Evolutionary conservation across 768 basidiomycete genomes (phyloP), one percentile per base, ranked within the genome.

Genomic region (Clathrus columnatus): DNA sequence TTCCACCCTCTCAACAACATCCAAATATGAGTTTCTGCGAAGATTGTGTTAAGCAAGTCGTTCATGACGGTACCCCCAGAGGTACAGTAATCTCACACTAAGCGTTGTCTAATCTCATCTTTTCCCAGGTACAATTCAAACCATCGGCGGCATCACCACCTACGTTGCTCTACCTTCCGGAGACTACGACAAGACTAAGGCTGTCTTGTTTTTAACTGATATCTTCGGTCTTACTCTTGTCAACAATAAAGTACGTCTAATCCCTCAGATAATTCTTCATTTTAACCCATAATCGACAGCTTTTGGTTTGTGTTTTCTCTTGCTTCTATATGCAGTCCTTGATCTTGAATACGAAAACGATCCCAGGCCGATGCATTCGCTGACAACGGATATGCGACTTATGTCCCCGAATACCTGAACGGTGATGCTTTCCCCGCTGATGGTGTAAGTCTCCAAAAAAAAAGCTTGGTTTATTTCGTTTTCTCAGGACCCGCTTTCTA

Each of bases 141-240:
- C 62, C 23, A 72, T 83, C 55, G 71, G 65, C 23, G 81, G 79
- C 2, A 71, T 82, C 46, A 63, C 68, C 7, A 70, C 68, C 59
- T 84, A 85, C 58, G 70, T 82, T 50, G 75, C 77, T 1, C 80
- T 76, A 0, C 83, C 83, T 11, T 55, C 64, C n/a, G 65, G 59
- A 17, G 60, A 76, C 36, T 81, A 78, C 57, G 67, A 75, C 51
- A 77, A 80, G 66, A 72, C 77, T 60, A 83, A 82, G 63, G 79
- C 74, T 24, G 51, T 84, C 48, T 72, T 85, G 24, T 78, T 71
- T 69, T 63, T 84, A 23, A 54, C 78, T 2, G 83, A 82, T 59
- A 68, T 74, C 46, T 81, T 78, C 56, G 82, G 81, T 7, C 62
- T 74, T 23, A 68, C 75, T 21, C 66, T 81, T 8, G 42, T 65